These are phyloP conservation scores for Cercospora sp. DNA, from an alignment of 2,329 filamentous ascomycete genomes.

Conservation along the genomic window DNA sequence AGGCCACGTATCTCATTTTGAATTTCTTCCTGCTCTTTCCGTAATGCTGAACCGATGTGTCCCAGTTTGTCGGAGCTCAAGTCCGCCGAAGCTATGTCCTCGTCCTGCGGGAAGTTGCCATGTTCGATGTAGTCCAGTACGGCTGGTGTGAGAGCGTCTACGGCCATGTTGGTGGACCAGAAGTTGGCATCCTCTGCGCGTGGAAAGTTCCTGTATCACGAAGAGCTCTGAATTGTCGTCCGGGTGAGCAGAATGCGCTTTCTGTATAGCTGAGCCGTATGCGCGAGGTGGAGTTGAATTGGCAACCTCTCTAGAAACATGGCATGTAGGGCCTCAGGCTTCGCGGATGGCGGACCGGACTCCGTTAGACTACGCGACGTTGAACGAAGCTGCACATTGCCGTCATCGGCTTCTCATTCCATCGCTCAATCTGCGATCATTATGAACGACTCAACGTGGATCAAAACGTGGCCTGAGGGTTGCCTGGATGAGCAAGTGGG, in stretches of 20 bases:
- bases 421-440: neutral
- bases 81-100: constrained; percentile 55
- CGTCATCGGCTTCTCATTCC: neutral
- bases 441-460: neutral
- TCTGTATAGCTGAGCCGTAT: neutral
- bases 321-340: neutral
- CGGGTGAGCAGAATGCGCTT: neutral
- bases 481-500: neutral
- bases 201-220: too few species aligned
- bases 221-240: neutral
- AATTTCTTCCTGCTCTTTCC: constrained; percentile 54
- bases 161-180: constrained; percentile 19
- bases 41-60: constrained; percentile 53
- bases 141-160: constrained; percentile 53
- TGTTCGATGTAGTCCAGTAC: constrained; percentile 64
- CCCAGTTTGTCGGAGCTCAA: constrained; percentile 53
- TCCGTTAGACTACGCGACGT: neutral
- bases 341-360: neutral
- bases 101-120: constrained; percentile 58
- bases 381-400: neutral
- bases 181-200: neutral
- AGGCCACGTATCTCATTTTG: constrained; percentile 72
- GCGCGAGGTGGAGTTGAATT: neutral
- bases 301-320: neutral
- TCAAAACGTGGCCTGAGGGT: neutral